Evolutionary conservation across 1,139 yeast species (phyloP), one percentile per base, ranked within the genome.

Genomic region (Saccharomyces hybrid): DNA sequence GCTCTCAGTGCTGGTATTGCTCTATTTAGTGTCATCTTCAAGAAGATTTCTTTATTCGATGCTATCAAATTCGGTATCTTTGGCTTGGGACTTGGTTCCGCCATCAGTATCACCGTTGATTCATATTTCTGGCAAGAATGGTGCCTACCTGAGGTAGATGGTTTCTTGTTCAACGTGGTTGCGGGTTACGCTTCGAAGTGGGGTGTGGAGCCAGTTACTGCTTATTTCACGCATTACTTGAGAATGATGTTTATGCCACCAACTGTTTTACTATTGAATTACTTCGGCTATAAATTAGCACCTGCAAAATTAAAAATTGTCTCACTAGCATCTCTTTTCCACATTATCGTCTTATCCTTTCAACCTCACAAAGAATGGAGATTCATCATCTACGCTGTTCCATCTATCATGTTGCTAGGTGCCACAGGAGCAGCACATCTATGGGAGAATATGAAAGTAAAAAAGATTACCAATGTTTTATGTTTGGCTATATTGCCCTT

Each of bases 321-420:
- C 11, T 72, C 78, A 0, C 61, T 76, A 7, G 74, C 89, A 0
- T 72, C 86, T 0, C 42, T 83, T 2, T 52, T 81, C 9, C 91
- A 75, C 66, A 77, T 89, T 31, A 61, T 75, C 2, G 67, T 80
- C 2, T 78, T 90, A 78, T 90, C 97, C 0, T 69, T 85, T 54
- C 95, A 87, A 68, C 93, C 95, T 1, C 98, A 91, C 63, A 93
- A 91, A 69, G 98, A 93, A 73, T 89, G 96, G 96, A 79, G 98
- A 62, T 93, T 91, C 63, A 82, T 93, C 52, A 73, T 86, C 14
- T 93, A 91, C 66, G 75, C 83, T 0, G 72, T 85, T 9, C 97
- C 98, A 2, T 74, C 86, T 0, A 69, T 88, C 56, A 80, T 86
- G 0, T 65, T 85, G 38, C 69, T 79, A 47, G 91, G 88, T 2